phyloP scores from a whole-genome alignment of 208 protist species.

The Acanthamoeba royreba region DNA sequence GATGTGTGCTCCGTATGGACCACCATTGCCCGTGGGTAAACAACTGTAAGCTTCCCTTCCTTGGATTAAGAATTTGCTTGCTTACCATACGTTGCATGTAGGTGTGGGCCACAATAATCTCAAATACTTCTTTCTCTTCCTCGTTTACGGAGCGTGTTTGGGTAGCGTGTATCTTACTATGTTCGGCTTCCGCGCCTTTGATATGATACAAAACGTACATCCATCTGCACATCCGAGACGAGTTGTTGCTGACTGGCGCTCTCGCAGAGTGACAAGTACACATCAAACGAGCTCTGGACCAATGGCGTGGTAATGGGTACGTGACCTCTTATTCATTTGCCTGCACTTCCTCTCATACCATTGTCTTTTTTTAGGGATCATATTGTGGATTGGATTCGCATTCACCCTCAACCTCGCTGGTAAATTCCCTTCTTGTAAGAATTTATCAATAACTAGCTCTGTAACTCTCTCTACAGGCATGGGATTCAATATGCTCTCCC shows the following conservation, averaged over 20 bases:
- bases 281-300: background rate
- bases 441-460: background rate
- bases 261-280: background rate
- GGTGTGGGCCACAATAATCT: background rate
- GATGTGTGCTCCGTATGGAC: conserved; percentile 4
- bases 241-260: background rate
- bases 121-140: background rate
- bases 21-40: conserved; percentile 29
- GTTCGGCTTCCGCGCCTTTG: background rate
- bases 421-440: background rate
- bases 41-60: background rate
- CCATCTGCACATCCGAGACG: no score
- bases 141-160: background rate
- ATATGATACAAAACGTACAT: background rate
- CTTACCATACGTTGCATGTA: background rate
- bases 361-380: background rate
- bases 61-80: background rate
- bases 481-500: background rate
- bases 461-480: background rate
- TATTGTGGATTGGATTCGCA: background rate
- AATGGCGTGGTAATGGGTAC: background rate
- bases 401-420: background rate
- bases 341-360: background rate
- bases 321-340: background rate
- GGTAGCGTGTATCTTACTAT: background rate